phyloP scores from a whole-genome alignment of 2,329 filamentous ascomycete genomes.

The Falciphora oryzae region DNA sequence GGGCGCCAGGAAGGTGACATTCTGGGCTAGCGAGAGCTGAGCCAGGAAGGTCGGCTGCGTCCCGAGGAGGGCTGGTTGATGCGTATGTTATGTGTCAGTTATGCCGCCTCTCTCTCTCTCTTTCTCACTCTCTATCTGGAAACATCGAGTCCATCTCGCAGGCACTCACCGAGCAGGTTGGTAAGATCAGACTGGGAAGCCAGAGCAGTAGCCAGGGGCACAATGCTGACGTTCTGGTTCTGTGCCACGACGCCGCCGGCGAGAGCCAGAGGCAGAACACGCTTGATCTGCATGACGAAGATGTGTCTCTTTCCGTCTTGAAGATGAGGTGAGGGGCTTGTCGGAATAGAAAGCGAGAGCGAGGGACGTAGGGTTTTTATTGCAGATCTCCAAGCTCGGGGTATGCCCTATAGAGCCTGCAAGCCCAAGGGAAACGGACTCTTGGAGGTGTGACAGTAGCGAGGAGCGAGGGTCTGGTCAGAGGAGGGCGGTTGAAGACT shows the following conservation, averaged over 20 bases:
- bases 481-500: neutral
- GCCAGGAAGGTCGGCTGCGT: constrained; percentile 9
- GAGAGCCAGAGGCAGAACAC: constrained; percentile 5
- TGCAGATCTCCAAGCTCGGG: neutral
- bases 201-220: constrained; percentile 7
- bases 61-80: neutral
- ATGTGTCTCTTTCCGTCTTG: neutral
- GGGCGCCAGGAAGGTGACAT: constrained; percentile 12
- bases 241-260: constrained; percentile 4
- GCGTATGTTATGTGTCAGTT: neutral
- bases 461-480: neutral
- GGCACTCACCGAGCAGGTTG: constrained; percentile 1
- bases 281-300: constrained; percentile 6
- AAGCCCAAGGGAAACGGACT: too few species aligned
- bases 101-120: neutral
- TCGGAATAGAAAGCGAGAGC: neutral
- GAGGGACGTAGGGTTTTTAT: neutral
- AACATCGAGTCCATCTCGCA: neutral
- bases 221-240: constrained; percentile 6
- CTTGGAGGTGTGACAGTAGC: neutral
- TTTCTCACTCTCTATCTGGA: neutral
- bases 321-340: neutral
- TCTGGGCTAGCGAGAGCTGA: constrained; percentile 10
- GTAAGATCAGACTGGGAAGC: constrained; percentile 3
- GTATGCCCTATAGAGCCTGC: neutral